phyloP scores from a whole-genome alignment of 495 filamentous ascomycete genomes.

The Patellaria atrata region DNA sequence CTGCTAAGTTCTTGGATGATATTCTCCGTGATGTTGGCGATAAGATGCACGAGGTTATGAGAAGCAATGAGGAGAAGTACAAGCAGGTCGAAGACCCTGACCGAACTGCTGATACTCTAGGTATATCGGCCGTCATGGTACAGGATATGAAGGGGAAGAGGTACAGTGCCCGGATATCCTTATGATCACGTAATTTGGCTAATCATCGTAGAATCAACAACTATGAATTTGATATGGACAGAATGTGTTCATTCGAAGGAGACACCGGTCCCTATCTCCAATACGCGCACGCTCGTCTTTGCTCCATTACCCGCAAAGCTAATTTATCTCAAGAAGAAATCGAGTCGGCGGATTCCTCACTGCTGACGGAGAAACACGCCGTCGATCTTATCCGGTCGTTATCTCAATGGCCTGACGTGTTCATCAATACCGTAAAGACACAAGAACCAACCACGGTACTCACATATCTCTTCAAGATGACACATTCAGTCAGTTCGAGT shows the following conservation, averaged over 20 bases:
- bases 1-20: conserved; percentile 56
- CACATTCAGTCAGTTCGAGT: conserved; percentile 20
- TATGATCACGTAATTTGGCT: background rate
- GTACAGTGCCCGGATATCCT: conserved; percentile 26
- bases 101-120: conserved; percentile 37
- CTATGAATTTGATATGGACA: conserved; percentile 53
- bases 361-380: conserved; percentile 42
- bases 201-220: conserved; percentile 51
- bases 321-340: conserved; percentile 27
- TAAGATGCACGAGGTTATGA: conserved; percentile 62
- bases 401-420: conserved; percentile 46
- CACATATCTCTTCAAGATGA: conserved; percentile 28
- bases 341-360: conserved; percentile 35
- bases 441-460: conserved; percentile 43
- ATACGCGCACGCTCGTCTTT: conserved; percentile 54
- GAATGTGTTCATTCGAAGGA: conserved; percentile 56
- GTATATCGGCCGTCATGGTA: conserved; percentile 57
- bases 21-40: conserved; percentile 49
- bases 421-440: conserved; percentile 43
- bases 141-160: conserved; percentile 59
- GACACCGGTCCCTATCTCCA: conserved; percentile 59
- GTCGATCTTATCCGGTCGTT: conserved; percentile 42
- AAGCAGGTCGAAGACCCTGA: conserved; percentile 47
- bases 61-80: conserved; percentile 49
- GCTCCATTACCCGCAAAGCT: conserved; percentile 36